Conservation (phyloP, 176 grass and related monocot genomes). For the Poa annua region DNA sequence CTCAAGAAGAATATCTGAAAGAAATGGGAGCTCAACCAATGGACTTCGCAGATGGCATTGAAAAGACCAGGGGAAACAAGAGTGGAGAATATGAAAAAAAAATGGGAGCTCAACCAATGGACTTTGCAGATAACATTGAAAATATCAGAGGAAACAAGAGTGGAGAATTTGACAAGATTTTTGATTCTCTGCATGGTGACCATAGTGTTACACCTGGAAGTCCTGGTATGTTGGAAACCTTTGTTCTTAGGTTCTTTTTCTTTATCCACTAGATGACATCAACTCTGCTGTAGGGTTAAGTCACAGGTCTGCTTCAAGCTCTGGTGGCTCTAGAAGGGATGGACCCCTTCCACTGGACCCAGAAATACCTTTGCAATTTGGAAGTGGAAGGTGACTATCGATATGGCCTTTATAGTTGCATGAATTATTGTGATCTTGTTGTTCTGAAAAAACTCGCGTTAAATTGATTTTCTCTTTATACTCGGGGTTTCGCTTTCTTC, state of each 20-base stretch:
- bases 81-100: conserved; percentile 46
- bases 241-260: conserved; percentile 14
- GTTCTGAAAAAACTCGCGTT: conserved; percentile 6
- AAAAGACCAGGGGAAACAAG: conserved; percentile 60
- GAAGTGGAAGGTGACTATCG: conserved; percentile 62
- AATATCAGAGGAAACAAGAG: conserved; percentile 58
- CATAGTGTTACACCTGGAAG: conserved; percentile 72
- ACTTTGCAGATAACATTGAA: conserved; percentile 65
- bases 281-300: conserved; percentile 48
- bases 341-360: conserved; percentile 49
- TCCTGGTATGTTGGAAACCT: conserved; percentile 60
- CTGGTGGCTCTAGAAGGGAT: conserved; percentile 64
- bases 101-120: conserved; percentile 45
- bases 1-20: conserved; percentile 51
- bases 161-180: conserved; percentile 48
- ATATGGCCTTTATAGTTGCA: conserved; percentile 16
- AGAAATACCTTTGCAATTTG: conserved; percentile 56
- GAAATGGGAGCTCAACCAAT: conserved; percentile 47
- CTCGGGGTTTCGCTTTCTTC: background rate
- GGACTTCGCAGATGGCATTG: conserved; percentile 61
- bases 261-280: conserved; percentile 39
- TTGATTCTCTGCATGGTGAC: conserved; percentile 47
- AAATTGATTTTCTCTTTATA: conserved; percentile 9
- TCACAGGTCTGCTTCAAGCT: conserved; percentile 71
- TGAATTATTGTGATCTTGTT: conserved; percentile 23